A percentile compares a stretch with the other conserved stretches of the same genome.
Evolutionary conservation across 768 basidiomycete species (phyloP).

Genomic region (Hericium coralloides): DNA sequence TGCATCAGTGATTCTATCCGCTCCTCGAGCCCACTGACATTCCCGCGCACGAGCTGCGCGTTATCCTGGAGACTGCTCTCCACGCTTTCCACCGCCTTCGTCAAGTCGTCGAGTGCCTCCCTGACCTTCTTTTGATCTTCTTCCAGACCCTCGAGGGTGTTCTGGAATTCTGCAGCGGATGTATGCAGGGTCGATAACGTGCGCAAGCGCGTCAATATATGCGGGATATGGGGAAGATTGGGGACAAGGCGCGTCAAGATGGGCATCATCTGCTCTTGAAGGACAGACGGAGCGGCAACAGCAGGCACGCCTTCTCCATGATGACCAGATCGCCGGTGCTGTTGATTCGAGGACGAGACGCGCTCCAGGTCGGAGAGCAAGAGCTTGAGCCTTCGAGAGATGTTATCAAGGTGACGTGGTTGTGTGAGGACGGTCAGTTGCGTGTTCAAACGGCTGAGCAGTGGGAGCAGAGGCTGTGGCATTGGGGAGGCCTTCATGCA

Average conservation of each 20-base stretch:
- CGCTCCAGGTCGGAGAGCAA: constrained; percentile 90
- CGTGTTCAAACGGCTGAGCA: constrained; percentile 72
- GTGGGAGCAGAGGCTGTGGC: constrained; percentile 73
- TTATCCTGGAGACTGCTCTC: constrained; percentile 75
- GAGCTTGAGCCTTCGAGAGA: constrained; percentile 88
- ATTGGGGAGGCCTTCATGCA: constrained; percentile 51
- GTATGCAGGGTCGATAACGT: constrained; percentile 78
- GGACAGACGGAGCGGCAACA: constrained; percentile 19
- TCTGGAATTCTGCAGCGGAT: constrained; percentile 71
- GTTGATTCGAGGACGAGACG: constrained; percentile 34
- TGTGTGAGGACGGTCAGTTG: constrained; percentile 87
- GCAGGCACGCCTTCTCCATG: constrained; percentile 7
- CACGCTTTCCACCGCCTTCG: constrained; percentile 60
- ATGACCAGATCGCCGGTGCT: constrained; percentile 31
- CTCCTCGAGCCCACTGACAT: constrained; percentile 63
- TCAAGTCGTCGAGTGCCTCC: constrained; percentile 58
- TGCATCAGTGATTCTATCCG: constrained; percentile 40
- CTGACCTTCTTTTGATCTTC: constrained; percentile 61
- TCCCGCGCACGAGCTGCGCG: constrained; percentile 56
- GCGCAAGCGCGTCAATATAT: constrained; percentile 81
- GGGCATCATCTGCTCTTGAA: constrained; percentile 58
- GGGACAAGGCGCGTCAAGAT: constrained; percentile 63
- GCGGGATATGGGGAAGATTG: constrained; percentile 74
- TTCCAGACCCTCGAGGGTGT: constrained; percentile 55
- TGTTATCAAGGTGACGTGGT: constrained; percentile 92